A percentile compares a stretch with the other conserved stretches of the same genome.
Conservation (phyloP, 2,329 filamentous ascomycete genomes). For the Aquanectria penicillioides region DNA sequence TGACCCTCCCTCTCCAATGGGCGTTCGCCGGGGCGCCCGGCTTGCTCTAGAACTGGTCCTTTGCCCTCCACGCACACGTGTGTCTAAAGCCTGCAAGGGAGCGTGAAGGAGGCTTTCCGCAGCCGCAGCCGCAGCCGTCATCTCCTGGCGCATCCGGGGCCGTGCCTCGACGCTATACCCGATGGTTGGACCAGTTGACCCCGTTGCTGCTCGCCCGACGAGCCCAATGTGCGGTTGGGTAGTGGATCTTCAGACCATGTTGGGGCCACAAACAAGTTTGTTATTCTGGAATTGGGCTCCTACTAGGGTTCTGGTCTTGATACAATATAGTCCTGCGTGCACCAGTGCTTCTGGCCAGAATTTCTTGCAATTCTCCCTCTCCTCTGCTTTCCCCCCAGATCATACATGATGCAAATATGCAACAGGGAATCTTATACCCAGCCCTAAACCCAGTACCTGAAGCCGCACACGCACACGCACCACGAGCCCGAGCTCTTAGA, state of each 20-base stretch:
- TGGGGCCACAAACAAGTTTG: constrained; percentile 34
- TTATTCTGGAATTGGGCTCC: constrained; percentile 38
- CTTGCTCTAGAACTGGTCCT: no score
- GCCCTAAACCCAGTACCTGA: constrained; percentile 17
- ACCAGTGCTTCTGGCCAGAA: constrained; percentile 18
- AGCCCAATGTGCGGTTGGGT: constrained; percentile 38
- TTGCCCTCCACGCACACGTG: no score
- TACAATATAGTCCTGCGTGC: no score
- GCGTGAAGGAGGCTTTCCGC: no score
- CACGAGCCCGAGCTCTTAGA: constrained; percentile 8
- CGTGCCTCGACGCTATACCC: constrained; percentile 13
- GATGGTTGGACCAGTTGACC: constrained; percentile 32
- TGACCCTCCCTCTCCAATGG: no score
- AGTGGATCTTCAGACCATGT: constrained; percentile 40
- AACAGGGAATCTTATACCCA: background rate
- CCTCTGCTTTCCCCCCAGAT: constrained; percentile 9
- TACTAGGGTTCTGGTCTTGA: constrained; percentile 29
- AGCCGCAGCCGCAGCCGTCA: constrained; percentile 7
- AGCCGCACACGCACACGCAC: constrained; percentile 21
- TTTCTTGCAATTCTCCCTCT: constrained; percentile 24
- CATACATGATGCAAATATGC: constrained; percentile 23
- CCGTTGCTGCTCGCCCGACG: constrained; percentile 13
- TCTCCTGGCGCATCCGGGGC: background rate
- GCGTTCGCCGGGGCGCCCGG: background rate
- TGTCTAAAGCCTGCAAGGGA: no score